Conservation (phyloP, 148 eudicot genomes). For the Beta vulgaris region DNA sequence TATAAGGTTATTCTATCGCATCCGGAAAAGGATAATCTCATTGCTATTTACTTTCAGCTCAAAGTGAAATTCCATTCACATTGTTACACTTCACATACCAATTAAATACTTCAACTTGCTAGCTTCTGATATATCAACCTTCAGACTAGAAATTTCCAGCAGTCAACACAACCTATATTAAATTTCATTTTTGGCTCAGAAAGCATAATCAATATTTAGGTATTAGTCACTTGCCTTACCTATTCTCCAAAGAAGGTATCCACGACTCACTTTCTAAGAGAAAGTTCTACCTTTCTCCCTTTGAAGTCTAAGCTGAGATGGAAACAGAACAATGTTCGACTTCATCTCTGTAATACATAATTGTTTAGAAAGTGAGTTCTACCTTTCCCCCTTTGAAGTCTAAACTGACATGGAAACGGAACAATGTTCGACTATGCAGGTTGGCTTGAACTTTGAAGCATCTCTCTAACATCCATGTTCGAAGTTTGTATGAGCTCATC, state of each 20-base stretch:
- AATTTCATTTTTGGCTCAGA: neutral
- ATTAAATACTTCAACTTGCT: neutral
- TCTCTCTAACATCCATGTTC: neutral
- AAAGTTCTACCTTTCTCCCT: neutral
- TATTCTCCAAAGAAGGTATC: constrained; percentile 15
- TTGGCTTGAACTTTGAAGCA: too few species aligned
- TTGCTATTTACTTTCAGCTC: neutral
- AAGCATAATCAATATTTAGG: neutral
- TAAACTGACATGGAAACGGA: neutral
- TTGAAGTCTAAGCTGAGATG: neutral
- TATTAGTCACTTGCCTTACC: neutral
- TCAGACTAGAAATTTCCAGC: neutral
- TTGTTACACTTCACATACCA: neutral
- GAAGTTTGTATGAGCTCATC: neutral
- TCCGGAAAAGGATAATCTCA: neutral
- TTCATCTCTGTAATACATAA: too few species aligned
- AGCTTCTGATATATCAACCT: neutral
- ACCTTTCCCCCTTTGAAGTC: neutral
- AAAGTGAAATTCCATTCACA: constrained; percentile 6
- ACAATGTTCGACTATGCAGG: too few species aligned
- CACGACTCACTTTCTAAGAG: neutral
- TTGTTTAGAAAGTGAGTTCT: too few species aligned
- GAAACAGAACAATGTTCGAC: neutral
- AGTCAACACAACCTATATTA: neutral
- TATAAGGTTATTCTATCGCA: constrained; percentile 8